Evolutionary conservation across 495 filamentous ascomycete genomes (phyloP), one percentile per base, ranked within the genome.

Genomic region (Aspergillus mulundensis): DNA sequence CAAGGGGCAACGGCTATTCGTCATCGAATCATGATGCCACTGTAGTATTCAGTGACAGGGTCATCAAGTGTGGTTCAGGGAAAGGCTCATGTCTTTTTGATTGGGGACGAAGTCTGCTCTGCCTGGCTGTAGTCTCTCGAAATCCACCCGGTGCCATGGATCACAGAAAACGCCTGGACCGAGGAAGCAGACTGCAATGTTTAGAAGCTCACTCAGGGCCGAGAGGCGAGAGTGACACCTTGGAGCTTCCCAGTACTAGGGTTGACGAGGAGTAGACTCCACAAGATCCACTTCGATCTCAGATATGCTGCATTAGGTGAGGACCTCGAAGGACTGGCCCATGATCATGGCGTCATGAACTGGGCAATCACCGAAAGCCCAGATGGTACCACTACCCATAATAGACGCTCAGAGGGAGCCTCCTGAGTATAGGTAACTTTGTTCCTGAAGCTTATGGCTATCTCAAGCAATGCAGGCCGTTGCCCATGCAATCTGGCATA

Each of bases 161-260:
- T 62, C 34, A 19, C 30, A 62, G 36, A 67, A 54, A 60, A 45
- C 63, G 60, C 39, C 19, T 49, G 58, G 44, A 60, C 66, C 52
- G 24, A 49, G 45, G 44, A 44, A 63, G 28, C 44, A 42, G 54
- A 52, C 7, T 7, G 10, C 11, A 40, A 50, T 40, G n/a, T 24
- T 49, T 47, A 58, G 61, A 62, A 61, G 54, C 28, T 25, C 28
- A 56, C 46, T 50, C n/a, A 44, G 54, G 16, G 7, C 1, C 12
- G 4, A 42, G n/a, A 57, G 53, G 61, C 59, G 56, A 51, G 66
- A 66, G 71, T 74, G 57, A 72, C 70, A 72, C 67, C 44, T 20
- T 51, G 61, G 48, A 54, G 70, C 72, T 54, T 62, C 70, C 58
- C 39, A 40, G 8, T 8, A 6, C 14, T 15, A n/a, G n/a, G n/a